Evolutionary conservation across 805 yeast species (phyloP).

Genomic region (Metschnikowia dekortorum): DNA sequence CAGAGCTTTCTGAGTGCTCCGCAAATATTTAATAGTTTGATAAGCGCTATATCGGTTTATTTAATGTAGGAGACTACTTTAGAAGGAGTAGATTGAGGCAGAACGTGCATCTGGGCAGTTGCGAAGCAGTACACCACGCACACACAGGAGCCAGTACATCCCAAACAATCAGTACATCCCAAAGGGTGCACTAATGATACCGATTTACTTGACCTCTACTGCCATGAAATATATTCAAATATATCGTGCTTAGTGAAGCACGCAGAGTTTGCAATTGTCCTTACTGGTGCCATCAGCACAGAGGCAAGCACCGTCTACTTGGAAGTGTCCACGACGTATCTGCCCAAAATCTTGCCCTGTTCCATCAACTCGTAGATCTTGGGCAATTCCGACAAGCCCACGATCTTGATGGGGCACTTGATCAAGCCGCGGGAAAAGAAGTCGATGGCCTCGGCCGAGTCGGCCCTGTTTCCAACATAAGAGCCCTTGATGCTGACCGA

Average conservation of each 20-base stretch:
- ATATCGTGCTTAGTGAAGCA: no score
- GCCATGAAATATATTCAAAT: no score
- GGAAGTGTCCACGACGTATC: constrained; percentile 79
- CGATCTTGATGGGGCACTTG: constrained; percentile 69
- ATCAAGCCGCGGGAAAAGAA: constrained; percentile 70
- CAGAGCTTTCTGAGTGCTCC: constrained; percentile 57
- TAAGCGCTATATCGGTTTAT: no score
- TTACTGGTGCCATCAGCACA: no score
- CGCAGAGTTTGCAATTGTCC: no score
- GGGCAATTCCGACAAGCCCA: constrained; percentile 68
- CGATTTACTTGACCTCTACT: no score
- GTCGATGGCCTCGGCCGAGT: constrained; percentile 75
- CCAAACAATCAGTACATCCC: no score
- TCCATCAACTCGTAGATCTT: constrained; percentile 72
- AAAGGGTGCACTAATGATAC: no score
- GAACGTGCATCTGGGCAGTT: no score
- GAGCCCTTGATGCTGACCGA: constrained; percentile 73
- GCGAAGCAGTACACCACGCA: no score
- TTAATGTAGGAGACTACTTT: background rate
- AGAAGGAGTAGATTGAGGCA: no score
- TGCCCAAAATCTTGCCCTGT: constrained; percentile 80
- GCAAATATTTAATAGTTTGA: background rate
- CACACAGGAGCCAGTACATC: no score
- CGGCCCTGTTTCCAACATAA: constrained; percentile 86
- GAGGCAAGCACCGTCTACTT: constrained; percentile 5